Evolutionary conservation across 352 stramenopile species (phyloP).

Genomic region (Phytophthora hibernalis): DNA sequence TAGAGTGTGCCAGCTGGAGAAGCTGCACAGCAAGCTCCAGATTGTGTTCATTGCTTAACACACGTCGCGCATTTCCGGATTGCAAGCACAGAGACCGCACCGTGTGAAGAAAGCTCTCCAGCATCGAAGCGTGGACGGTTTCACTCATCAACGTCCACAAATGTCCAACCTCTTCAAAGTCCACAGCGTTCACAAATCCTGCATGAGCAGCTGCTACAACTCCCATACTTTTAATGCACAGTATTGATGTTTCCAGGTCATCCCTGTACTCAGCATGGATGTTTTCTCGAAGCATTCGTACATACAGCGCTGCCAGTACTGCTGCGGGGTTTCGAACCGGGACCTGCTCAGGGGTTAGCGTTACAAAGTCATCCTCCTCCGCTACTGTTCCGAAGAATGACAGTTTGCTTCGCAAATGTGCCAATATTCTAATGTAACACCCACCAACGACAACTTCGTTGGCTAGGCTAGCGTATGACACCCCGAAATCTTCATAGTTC

Average conservation of each 20-base stretch:
- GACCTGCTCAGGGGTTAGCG: constrained; percentile 62
- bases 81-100: constrained; percentile 64
- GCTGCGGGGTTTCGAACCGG: constrained; percentile 54
- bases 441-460: constrained; percentile 90
- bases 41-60: constrained; percentile 51
- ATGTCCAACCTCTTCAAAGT: constrained; percentile 80
- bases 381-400: constrained; percentile 51
- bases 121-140: constrained; percentile 64
- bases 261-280: constrained; percentile 72
- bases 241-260: constrained; percentile 66
- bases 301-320: constrained; percentile 71
- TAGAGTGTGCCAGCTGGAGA: constrained; percentile 69
- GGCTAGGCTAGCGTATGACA: constrained; percentile 91
- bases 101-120: constrained; percentile 63
- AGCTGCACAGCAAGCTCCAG: constrained; percentile 66
- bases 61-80: constrained; percentile 55
- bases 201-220: constrained; percentile 69
- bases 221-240: constrained; percentile 68
- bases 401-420: constrained; percentile 52
- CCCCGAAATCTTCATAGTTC: constrained; percentile 97
- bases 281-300: constrained; percentile 79
- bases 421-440: constrained; percentile 89
- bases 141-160: constrained; percentile 68
- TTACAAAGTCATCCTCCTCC: constrained; percentile 64
- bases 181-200: constrained; percentile 37